Conservation (phyloP, 768 basidiomycete species). For the Leccinum variicolor region DNA sequence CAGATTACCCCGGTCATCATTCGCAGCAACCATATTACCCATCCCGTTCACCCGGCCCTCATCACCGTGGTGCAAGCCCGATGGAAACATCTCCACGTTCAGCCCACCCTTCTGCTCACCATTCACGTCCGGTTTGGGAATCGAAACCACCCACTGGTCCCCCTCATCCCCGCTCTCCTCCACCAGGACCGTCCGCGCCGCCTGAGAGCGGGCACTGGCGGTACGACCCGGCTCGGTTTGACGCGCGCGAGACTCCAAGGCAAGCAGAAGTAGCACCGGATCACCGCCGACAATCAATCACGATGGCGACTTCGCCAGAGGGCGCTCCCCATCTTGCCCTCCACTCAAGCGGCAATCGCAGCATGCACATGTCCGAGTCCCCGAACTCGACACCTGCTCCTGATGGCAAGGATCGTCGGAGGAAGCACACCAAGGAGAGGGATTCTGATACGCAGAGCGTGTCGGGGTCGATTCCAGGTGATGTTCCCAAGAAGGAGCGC, state of each 20-base stretch:
- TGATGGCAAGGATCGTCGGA: constrained; percentile 45
- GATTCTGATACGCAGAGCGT: constrained; percentile 38
- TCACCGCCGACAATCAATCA: constrained; percentile 34
- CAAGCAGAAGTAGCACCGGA: constrained; percentile 28
- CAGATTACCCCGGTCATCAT: constrained; percentile 33
- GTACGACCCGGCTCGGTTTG: constrained; percentile 60
- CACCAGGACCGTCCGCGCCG: constrained; percentile 33
- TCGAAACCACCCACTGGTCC: constrained; percentile 44
- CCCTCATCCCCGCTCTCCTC: constrained; percentile 30
- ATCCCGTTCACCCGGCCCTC: constrained; percentile 36
- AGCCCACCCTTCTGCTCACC: constrained; percentile 37
- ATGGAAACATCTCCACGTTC: constrained; percentile 62
- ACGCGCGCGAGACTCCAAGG: constrained; percentile 41
- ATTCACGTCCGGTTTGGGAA: constrained; percentile 55
- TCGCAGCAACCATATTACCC: constrained; percentile 32
- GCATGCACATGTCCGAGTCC: constrained; percentile 55
- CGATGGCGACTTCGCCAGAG: constrained; percentile 50
- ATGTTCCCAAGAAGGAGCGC: constrained; percentile 55
- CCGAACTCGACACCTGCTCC: constrained; percentile 44
- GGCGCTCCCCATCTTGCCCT: constrained; percentile 28
- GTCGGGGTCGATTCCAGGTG: constrained; percentile 31
- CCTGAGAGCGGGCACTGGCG: constrained; percentile 47
- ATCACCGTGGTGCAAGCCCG: constrained; percentile 45
- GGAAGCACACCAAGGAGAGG: constrained; percentile 48
- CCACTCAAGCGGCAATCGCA: constrained; percentile 28